Evolutionary conservation across 768 basidiomycete genomes (phyloP), one percentile per base, ranked within the genome.

Genomic region (Neoboletus subvelutipes): DNA sequence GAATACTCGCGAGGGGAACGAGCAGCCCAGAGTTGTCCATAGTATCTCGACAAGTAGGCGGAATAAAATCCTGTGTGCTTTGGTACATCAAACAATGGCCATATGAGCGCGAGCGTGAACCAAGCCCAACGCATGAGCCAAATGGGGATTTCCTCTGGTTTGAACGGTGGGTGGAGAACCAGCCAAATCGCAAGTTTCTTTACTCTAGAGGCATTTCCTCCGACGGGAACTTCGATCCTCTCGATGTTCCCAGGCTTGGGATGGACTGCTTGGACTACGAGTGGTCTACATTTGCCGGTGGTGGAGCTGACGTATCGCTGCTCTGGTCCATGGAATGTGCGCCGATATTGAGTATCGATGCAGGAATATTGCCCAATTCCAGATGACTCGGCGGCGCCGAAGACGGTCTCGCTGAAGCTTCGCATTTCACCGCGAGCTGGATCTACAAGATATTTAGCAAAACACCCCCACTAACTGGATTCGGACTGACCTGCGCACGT

Each of bases 21-120:
- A 54, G 67, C 31, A 22, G 28, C 41, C 69, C 67, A 71, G 18
- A 71, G 61, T 1, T 69, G 67, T 3, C 67, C 59, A 15, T 55
- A 37, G 36, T 62, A 67, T 47, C 31, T 60, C 20, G 64, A 56
- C 42, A 62, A 45, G 39, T 69, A 68, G 26, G 62, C 13, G 2
- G 52, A 54, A 45, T 67, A 68, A n/a, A 41, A 12, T 17, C 45
- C 52, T 1, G 55, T 64, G 40, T 58, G 9, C 1, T 0, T 41
- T 1, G 67, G 58, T 2, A 2, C 5, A 24, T n/a, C 12, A n/a
- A 50, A 50, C 8, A 37, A 6, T 20, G 69, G 58, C 53, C 61
- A 67, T n/a, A 59, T 20, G 13, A 69, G 52, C 5, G 54, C 45
- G 17, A 67, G 8, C 0, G 53, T 56, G 53, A 67, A 68, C 56